phyloP scores from a whole-genome alignment of 2,329 filamentous ascomycete species.

The Phialophora macrospora region DNA sequence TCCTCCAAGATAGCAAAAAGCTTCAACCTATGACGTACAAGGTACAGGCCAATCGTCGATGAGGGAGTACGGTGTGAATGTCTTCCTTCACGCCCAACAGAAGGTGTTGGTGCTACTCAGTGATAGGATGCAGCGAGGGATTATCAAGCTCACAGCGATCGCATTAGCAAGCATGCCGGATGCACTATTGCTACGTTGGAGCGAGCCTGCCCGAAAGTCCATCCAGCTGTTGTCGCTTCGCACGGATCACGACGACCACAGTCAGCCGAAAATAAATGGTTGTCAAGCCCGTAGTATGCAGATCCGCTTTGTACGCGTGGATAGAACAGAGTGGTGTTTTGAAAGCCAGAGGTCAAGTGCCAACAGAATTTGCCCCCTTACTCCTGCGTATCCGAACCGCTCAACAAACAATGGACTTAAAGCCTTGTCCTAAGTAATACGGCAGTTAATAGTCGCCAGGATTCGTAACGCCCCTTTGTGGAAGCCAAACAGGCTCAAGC shows the following conservation, averaged over 20 bases:
- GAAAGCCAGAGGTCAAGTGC: not conserved
- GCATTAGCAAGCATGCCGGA: constrained; percentile 9
- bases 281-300: not conserved
- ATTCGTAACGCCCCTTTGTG: not conserved
- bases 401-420: not conserved
- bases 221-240: not conserved
- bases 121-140: not conserved
- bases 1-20: not conserved
- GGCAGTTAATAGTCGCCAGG: not conserved
- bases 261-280: not conserved
- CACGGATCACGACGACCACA: not conserved
- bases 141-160: constrained; percentile 8
- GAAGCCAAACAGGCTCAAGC: not conserved
- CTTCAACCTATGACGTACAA: not conserved
- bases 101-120: constrained; percentile 1
- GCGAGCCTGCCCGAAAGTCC: not conserved
- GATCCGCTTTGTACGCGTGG: not conserved
- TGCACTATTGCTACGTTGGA: not conserved
- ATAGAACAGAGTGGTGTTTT: not conserved
- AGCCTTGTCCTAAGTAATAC: not conserved
- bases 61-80: not conserved
- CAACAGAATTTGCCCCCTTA: not conserved
- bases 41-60: not conserved
- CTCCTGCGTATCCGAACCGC: not conserved
- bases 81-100: not conserved